phyloP scores from a whole-genome alignment of 2,329 filamentous ascomycete species.

The Diaporthe citriasiana region DNA sequence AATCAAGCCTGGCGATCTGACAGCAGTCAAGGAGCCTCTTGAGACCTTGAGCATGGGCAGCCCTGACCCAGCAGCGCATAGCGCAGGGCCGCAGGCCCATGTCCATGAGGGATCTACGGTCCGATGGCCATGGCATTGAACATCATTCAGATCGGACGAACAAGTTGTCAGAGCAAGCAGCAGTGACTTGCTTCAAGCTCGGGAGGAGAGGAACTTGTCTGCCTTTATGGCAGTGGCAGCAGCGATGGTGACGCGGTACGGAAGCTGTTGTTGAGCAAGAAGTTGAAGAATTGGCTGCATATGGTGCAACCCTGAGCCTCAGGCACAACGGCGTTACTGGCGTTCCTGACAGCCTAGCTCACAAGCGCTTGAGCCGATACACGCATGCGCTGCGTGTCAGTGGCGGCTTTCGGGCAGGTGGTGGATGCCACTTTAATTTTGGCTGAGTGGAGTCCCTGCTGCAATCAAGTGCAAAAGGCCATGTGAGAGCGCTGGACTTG shows the following conservation, averaged over 20 bases:
- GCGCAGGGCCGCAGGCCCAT: neutral
- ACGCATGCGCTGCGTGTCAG: conserved; percentile 3
- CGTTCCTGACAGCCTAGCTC: conserved; percentile 14
- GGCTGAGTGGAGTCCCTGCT: neutral
- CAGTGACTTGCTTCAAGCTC: neutral
- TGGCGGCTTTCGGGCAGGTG: neutral
- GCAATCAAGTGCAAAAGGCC: neutral
- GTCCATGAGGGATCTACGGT: conserved; percentile 17
- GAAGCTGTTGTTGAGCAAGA: conserved; percentile 5
- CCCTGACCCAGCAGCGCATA: conserved; percentile 3
- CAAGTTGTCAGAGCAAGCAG: neutral
- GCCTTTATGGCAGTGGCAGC: neutral
- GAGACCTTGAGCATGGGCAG: neutral
- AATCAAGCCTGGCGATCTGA: conserved; percentile 1
- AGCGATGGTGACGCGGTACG: neutral
- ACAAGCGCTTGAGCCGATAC: conserved; percentile 7
- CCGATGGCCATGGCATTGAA: conserved; percentile 3
- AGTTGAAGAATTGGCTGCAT: neutral
- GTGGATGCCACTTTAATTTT: conserved; percentile 1
- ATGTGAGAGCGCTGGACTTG: neutral
- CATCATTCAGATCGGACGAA: conserved; percentile 35
- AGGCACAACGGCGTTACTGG: conserved; percentile 15
- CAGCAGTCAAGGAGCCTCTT: neutral
- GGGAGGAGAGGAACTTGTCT: neutral
- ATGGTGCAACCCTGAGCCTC: conserved; percentile 21